These are phyloP conservation scores for Acacia melanoxylon DNA, from an alignment of 306 rosid genomes.

Conservation along the genomic window DNA sequence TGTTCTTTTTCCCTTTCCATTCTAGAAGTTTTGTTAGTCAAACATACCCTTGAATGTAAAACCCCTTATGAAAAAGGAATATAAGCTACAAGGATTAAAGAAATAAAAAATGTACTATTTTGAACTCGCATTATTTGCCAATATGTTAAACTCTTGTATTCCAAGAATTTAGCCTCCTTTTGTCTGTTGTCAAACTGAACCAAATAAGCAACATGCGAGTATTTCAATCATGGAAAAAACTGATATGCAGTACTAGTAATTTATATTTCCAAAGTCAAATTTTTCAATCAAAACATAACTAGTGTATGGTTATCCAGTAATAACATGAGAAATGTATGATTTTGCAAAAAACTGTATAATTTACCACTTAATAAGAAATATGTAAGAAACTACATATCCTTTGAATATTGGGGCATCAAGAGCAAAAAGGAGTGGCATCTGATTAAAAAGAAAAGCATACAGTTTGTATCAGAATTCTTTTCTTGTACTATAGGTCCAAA, in stretches of 20 bases:
- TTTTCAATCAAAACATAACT: not conserved
- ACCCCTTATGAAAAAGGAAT: not conserved
- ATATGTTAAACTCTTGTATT: not conserved
- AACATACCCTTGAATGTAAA: not conserved
- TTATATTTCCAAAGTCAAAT: not conserved
- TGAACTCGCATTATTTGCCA: not conserved
- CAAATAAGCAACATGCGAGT: conserved; percentile 8
- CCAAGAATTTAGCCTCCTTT: conserved; percentile 1
- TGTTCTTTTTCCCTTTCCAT: not conserved
- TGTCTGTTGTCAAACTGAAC: conserved; percentile 4
- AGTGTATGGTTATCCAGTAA: not conserved
- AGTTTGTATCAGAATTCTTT: conserved; percentile 8
- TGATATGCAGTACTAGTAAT: not conserved
- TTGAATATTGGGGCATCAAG: not conserved
- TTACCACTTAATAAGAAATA: not conserved
- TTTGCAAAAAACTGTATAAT: not conserved
- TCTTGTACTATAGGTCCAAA: not conserved
- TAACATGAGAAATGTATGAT: not conserved
- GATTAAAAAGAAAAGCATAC: conserved; percentile 17
- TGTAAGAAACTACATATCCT: not conserved
- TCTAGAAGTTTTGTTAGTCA: not conserved
- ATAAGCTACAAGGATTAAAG: not conserved
- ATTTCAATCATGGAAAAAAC: not conserved
- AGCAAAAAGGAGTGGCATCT: not conserved
- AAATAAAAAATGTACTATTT: not conserved